These are phyloP conservation scores for Flagelloscypha sp. DNA, from an alignment of 768 basidiomycete genomes.

Conservation along the genomic window DNA sequence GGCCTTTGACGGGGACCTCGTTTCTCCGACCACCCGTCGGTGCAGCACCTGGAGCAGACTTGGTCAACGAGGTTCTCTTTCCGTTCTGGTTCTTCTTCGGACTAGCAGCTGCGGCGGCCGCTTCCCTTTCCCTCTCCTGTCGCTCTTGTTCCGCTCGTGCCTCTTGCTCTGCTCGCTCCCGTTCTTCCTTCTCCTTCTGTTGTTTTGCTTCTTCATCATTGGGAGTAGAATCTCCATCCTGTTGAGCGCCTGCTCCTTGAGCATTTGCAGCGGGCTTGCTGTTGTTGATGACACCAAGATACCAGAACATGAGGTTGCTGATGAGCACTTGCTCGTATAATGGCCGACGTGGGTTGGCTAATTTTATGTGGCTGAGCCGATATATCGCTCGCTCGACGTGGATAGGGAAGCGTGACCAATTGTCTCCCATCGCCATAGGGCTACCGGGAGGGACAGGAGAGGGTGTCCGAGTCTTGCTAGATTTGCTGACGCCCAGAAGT, in stretches of 20 bases:
- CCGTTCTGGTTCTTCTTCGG: slow-evolving; percentile 13
- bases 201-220: slow-evolving; percentile 26
- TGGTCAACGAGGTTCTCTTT: slow-evolving; percentile 56
- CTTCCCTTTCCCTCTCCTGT: slow-evolving; percentile 48
- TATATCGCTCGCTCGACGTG: slow-evolving; percentile 99
- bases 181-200: slow-evolving; percentile 29
- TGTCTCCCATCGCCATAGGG: slow-evolving; percentile 34
- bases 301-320: slow-evolving; percentile 98
- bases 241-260: slow-evolving; percentile 20
- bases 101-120: slow-evolving; percentile 40
- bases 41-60: slow-evolving; percentile 40
- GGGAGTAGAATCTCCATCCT: slow-evolving; percentile 13
- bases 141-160: slow-evolving; percentile 33
- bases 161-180: slow-evolving; percentile 38
- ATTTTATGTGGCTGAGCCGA: slow-evolving; percentile 94
- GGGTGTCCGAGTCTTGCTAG: slow-evolving; percentile 56
- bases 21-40: slow-evolving; percentile 53
- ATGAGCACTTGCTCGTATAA: slow-evolving; percentile 95
- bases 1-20: slow-evolving; percentile 81
- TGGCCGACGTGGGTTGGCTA: slow-evolving; percentile 93
- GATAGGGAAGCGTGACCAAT: slow-evolving; percentile 83
- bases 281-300: slow-evolving; percentile 97
- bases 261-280: slow-evolving; percentile 38
- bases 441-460: slow-evolving; percentile 48
- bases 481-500: slow-evolving; percentile 76